Percentiles rank a stretch among this genome's conserved stretches.
Evolutionary conservation across 1,139 yeast species (phyloP).

Genomic region (Yamadazyma sp.): DNA sequence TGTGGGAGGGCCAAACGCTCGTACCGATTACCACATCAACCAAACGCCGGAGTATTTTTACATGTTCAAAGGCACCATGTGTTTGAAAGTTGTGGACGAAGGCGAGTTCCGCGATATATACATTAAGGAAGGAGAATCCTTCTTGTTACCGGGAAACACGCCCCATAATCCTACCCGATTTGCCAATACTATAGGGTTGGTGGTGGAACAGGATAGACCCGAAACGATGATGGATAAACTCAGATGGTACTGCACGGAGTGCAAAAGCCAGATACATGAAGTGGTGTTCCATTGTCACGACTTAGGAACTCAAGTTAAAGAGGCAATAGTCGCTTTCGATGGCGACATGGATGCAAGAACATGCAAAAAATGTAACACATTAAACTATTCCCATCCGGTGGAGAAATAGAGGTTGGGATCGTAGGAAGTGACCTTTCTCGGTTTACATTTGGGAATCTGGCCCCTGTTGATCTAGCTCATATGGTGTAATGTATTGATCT

Average conservation of each 20-base stretch:
- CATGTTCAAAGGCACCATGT: slow-evolving; percentile 84
- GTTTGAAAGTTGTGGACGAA: slow-evolving; percentile 76
- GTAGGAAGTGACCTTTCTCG: no score
- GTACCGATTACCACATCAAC: slow-evolving; percentile 91
- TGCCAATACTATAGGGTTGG: slow-evolving; percentile 84
- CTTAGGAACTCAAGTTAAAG: slow-evolving; percentile 88
- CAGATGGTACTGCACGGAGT: slow-evolving; percentile 83
- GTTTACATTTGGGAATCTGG: no score
- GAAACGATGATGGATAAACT: slow-evolving; percentile 62
- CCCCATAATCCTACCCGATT: slow-evolving; percentile 93
- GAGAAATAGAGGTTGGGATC: not conserved
- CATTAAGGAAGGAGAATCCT: slow-evolving; percentile 85
- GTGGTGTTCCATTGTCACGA: slow-evolving; percentile 73
- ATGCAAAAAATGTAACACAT: slow-evolving; percentile 72
- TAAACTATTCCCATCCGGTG: slow-evolving; percentile 49
- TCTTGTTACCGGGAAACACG: slow-evolving; percentile 75
- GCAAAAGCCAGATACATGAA: slow-evolving; percentile 67
- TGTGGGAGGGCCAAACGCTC: slow-evolving; percentile 92
- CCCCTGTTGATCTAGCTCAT: no score
- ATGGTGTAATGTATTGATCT: no score
- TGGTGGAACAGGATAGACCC: slow-evolving; percentile 93
- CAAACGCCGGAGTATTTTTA: slow-evolving; percentile 95
- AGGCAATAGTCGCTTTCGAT: slow-evolving; percentile 74
- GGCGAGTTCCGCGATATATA: slow-evolving; percentile 74
- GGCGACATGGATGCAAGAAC: slow-evolving; percentile 62